These are phyloP conservation scores for Vararia minispora DNA, from an alignment of 768 basidiomycete genomes.

Conservation along the genomic window DNA sequence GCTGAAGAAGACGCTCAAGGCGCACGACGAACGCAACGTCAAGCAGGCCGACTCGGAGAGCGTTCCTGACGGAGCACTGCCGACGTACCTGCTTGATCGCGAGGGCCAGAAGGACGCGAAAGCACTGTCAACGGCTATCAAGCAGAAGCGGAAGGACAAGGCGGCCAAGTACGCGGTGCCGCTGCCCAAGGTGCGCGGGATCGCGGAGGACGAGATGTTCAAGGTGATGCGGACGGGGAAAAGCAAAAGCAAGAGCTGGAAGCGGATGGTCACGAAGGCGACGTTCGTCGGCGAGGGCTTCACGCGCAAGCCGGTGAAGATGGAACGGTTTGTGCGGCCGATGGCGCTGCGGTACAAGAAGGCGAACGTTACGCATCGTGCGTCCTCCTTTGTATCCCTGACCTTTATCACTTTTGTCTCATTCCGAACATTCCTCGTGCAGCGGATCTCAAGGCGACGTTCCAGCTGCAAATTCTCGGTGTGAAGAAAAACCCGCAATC, in stretches of 20 bases:
- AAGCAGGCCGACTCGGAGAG: slow-evolving; percentile 83
- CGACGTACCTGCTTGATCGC: slow-evolving; percentile 91
- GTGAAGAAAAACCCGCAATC: slow-evolving; percentile 99
- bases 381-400: slow-evolving; percentile 16
- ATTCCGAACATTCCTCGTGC: slow-evolving; percentile 5
- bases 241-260: slow-evolving; percentile 94
- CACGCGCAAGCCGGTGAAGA: slow-evolving; percentile 96
- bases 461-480: slow-evolving; percentile 94
- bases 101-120: slow-evolving; percentile 99
- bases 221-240: slow-evolving; percentile 98
- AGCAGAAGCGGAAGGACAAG: slow-evolving; percentile 98
- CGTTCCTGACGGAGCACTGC: slow-evolving; percentile 83
- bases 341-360: slow-evolving; percentile 98
- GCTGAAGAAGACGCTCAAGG: slow-evolving; percentile 98
- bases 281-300: slow-evolving; percentile 98
- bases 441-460: slow-evolving; percentile 98
- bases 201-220: slow-evolving; percentile 99
- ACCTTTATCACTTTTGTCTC: not conserved
- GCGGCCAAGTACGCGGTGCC: slow-evolving; percentile 98
- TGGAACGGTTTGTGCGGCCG: slow-evolving; percentile 95
- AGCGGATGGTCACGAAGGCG: slow-evolving; percentile 98
- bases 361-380: slow-evolving; percentile 98
- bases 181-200: slow-evolving; percentile 91
- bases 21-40: slow-evolving; percentile 97
- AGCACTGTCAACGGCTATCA: slow-evolving; percentile 89